phyloP scores from a whole-genome alignment of 306 rosid species.

The Acacia melanoxylon region DNA sequence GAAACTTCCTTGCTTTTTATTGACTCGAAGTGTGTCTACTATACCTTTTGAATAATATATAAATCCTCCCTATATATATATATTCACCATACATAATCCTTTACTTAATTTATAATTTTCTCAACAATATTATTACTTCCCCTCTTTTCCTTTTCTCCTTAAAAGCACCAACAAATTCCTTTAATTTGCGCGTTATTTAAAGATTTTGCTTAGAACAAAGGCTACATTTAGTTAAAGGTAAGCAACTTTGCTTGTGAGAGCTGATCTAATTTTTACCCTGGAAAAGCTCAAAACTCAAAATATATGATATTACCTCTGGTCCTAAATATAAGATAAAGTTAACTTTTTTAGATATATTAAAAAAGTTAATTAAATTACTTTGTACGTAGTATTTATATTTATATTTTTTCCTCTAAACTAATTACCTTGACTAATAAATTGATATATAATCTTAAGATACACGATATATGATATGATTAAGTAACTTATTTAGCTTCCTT shows the following conservation, averaged over 20 bases:
- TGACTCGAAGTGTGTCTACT: slow-evolving; percentile 30
- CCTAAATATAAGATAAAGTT: no score
- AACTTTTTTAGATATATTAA: no score
- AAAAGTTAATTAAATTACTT: no score
- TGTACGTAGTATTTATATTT: no score
- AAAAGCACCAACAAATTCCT: slow-evolving; percentile 11
- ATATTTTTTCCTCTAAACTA: no score
- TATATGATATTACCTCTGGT: background rate
- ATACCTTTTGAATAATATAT: background rate
- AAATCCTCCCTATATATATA: background rate
- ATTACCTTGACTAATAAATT: no score
- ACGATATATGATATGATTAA: no score
- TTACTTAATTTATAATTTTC: background rate
- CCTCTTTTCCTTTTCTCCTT: background rate
- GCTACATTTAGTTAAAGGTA: background rate
- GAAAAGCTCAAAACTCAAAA: background rate
- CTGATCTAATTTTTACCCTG: background rate
- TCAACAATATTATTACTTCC: background rate
- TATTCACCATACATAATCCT: no score
- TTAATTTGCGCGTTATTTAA: background rate
- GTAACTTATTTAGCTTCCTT: no score
- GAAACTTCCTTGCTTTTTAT: slow-evolving; percentile 33
- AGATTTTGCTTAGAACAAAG: background rate
- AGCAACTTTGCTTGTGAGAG: background rate
- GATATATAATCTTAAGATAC: no score